Base-by-base conservation (phyloP, 345 rosid species). In the Populus tremula region DNA sequence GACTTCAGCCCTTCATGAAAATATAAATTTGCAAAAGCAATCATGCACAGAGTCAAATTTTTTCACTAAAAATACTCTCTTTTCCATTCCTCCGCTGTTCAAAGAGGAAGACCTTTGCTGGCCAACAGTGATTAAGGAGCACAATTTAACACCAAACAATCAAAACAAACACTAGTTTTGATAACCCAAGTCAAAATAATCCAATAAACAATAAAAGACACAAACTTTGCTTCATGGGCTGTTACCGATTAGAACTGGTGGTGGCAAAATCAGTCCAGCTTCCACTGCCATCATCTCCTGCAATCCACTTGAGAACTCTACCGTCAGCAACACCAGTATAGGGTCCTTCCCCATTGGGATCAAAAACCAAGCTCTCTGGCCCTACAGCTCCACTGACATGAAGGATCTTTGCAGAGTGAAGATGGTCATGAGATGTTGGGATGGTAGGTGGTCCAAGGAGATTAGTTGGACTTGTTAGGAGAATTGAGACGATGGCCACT, bases 261-360 rank as follows among this genome's bases (percentile, higher is more conserved):
- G 29, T 4, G 49, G 84, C 84, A 36, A 82, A 82, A 23, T 77
- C 78, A 33, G 13, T 8, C 78, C 81, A 82, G 6, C 71, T 56
- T 21, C 20, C 25, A 21, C 61, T 45, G 10, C 20, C 25, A 21
- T 27, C 67, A 21, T 73, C 50, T 13, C 64, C 82, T 5, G 17
- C 53, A 47, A 47, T 61, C 84, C 84, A 82, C 23, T 73, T 73
- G 67, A 91, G 83, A 80, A 91, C 75, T 62, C 93, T 86, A 43
- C 92, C 93, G 38, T 91, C 92, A 0, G 92, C 85, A 29, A 91
- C 91, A 1, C 96, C 92, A 11, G 89, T 86, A 84, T 90, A 91
- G 0, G 93, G 96, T 5, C 92, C 93, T 6, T 79, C 87, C 0
- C 92, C 92, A 3, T 74, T 65, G 49, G 84, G 85, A 74, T 87